Evolutionary conservation across 257 asterid genomes (phyloP).

Genomic region (Gentiana macrophylla): DNA sequence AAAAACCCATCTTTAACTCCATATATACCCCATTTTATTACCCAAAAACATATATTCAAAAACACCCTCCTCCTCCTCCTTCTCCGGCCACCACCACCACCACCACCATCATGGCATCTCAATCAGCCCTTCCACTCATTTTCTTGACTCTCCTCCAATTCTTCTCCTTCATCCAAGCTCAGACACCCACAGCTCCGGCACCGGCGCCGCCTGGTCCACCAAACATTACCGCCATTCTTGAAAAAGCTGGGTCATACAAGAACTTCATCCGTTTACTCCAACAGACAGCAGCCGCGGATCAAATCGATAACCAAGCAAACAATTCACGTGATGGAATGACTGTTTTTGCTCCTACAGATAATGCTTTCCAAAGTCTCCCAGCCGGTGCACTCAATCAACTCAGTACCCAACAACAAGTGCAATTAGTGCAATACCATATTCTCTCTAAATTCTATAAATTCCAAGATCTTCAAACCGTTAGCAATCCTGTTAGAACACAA

Average conservation of each 20-base stretch:
- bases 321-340: constrained; percentile 70
- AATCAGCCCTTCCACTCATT: constrained; percentile 13
- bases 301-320: constrained; percentile 73
- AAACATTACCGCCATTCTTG: constrained; percentile 53
- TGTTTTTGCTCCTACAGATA: constrained; percentile 75
- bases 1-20: constrained; percentile 4
- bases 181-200: constrained; percentile 42
- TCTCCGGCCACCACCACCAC: constrained; percentile 6
- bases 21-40: neutral
- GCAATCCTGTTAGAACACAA: constrained; percentile 83
- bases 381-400: constrained; percentile 68
- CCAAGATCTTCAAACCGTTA: constrained; percentile 35
- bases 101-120: constrained; percentile 29
- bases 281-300: constrained; percentile 41
- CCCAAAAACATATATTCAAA: no score
- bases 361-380: constrained; percentile 71
- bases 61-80: neutral
- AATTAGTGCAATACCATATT: constrained; percentile 53
- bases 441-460: constrained; percentile 56
- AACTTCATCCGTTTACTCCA: constrained; percentile 47
- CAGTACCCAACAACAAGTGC: constrained; percentile 48
- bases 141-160: constrained; percentile 18
- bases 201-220: constrained; percentile 62
- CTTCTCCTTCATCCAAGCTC: constrained; percentile 23
- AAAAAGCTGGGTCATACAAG: constrained; percentile 40